phyloP scores from a whole-genome alignment of 2,329 filamentous ascomycete species.

The Sporothrix protearum region DNA sequence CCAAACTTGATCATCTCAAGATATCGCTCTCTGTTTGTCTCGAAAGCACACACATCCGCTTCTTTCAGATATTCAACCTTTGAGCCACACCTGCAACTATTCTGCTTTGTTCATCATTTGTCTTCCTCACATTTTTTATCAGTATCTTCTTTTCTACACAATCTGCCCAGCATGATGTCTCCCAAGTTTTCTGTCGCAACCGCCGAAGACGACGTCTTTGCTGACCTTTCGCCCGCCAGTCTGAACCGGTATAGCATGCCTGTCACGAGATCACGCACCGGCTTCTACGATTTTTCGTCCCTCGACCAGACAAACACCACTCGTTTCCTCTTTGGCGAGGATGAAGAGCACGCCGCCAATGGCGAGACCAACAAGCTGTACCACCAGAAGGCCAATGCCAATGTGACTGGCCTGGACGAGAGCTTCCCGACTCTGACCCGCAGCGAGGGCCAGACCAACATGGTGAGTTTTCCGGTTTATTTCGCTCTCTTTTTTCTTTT shows the following conservation, averaged over 20 bases:
- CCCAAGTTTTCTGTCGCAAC: background rate
- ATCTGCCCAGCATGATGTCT: background rate
- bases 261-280: constrained; percentile 66
- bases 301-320: constrained; percentile 82
- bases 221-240: constrained; percentile 43
- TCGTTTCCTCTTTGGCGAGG: constrained; percentile 74
- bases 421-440: constrained; percentile 81
- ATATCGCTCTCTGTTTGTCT: background rate
- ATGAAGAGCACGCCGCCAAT: constrained; percentile 62
- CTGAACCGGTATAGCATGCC: constrained; percentile 93
- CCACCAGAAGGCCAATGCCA: constrained; percentile 60
- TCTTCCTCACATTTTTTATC: background rate
- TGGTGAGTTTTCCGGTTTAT: constrained; percentile 40
- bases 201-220: constrained; percentile 10
- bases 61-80: background rate
- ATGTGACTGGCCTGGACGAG: constrained; percentile 52
- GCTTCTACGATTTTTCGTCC: constrained; percentile 59
- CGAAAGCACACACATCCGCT: background rate
- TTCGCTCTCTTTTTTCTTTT: background rate
- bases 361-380: constrained; percentile 67
- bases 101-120: background rate
- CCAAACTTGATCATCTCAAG: background rate
- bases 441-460: constrained; percentile 48
- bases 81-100: background rate
- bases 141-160: background rate